A percentile compares a stretch with the other conserved stretches of the same genome.
Evolutionary conservation across 306 rosid species (phyloP).

Genomic region (Cucurbita pepo): DNA sequence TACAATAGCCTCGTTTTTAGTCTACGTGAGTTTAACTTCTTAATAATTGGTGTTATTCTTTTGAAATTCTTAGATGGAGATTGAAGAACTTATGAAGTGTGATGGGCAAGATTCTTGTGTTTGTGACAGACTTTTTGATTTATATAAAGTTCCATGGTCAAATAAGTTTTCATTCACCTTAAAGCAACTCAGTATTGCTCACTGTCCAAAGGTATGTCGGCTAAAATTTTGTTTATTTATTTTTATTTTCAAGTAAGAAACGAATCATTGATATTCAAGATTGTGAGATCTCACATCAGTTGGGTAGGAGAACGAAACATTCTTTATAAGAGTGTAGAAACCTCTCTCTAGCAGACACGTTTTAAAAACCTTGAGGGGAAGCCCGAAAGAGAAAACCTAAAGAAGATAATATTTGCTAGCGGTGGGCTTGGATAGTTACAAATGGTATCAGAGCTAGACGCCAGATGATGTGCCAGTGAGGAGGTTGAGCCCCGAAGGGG

Average conservation of each 20-base stretch:
- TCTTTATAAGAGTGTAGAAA: too few relatives aligned
- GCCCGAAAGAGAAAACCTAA: too few relatives aligned
- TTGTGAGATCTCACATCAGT: too few relatives aligned
- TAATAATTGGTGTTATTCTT: slow-evolving; percentile 6
- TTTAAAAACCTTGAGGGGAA: too few relatives aligned
- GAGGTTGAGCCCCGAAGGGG: too few relatives aligned
- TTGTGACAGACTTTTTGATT: slow-evolving; percentile 28
- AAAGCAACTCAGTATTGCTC: slow-evolving; percentile 76
- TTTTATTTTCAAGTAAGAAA: background rate
- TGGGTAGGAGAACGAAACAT: too few relatives aligned
- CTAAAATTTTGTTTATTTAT: background rate
- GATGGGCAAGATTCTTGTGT: slow-evolving; percentile 46
- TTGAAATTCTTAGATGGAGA: slow-evolving; percentile 33
- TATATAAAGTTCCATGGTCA: slow-evolving; percentile 62
- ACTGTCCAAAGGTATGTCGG: slow-evolving; percentile 57
- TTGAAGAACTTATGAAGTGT: slow-evolving; percentile 54
- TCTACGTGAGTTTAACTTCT: background rate
- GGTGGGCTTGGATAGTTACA: too few relatives aligned
- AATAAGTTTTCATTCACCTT: slow-evolving; percentile 49
- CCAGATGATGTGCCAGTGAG: too few relatives aligned
- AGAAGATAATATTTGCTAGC: too few relatives aligned
- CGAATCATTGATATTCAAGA: background rate
- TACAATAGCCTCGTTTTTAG: background rate
- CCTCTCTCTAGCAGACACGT: too few relatives aligned
- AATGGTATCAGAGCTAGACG: too few relatives aligned